phyloP scores from a whole-genome alignment of 2,329 filamentous ascomycete species.

The Alternaria sp. region DNA sequence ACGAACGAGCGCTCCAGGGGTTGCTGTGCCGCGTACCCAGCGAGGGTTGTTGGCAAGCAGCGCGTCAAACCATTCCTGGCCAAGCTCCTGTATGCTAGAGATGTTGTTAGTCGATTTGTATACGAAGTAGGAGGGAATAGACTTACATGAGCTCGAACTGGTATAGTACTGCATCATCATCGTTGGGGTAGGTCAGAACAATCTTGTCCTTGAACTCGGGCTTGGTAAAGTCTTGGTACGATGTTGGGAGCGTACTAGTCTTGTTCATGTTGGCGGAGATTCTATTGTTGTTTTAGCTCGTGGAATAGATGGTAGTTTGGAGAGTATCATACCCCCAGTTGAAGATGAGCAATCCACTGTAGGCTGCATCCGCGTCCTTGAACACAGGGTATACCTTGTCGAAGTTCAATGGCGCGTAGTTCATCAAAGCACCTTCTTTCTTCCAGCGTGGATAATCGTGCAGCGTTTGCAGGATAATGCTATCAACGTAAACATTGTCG shows the following conservation, averaged over 20 bases:
- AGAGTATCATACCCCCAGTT: conserved; percentile 27
- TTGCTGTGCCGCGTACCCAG: conserved; percentile 63
- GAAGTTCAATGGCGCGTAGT: conserved; percentile 60
- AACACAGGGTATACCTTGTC: conserved; percentile 54
- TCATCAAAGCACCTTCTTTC: conserved; percentile 55
- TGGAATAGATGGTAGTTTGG: not conserved
- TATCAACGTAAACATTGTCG: conserved; percentile 51
- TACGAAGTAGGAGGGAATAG: not conserved
- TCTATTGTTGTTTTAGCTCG: conserved; percentile 14
- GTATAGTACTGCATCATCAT: conserved; percentile 65
- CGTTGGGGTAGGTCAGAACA: conserved; percentile 63
- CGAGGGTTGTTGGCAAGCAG: conserved; percentile 59
- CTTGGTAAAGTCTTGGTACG: conserved; percentile 56
- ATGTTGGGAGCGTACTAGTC: conserved; percentile 40
- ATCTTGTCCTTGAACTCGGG: conserved; percentile 58
- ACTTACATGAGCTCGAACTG: conserved; percentile 58
- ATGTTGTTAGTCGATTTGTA: not conserved
- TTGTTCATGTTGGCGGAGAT: conserved; percentile 52
- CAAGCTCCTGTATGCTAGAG: conserved; percentile 48
- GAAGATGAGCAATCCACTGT: conserved; percentile 53
- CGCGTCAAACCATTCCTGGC: conserved; percentile 58
- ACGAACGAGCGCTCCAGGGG: conserved; percentile 50
- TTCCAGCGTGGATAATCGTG: conserved; percentile 64
- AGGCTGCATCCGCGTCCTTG: conserved; percentile 56
- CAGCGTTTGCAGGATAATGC: conserved; percentile 59